Base-by-base conservation (phyloP, 805 yeast genomes). In the Lachancea lanzarotensis region DNA sequence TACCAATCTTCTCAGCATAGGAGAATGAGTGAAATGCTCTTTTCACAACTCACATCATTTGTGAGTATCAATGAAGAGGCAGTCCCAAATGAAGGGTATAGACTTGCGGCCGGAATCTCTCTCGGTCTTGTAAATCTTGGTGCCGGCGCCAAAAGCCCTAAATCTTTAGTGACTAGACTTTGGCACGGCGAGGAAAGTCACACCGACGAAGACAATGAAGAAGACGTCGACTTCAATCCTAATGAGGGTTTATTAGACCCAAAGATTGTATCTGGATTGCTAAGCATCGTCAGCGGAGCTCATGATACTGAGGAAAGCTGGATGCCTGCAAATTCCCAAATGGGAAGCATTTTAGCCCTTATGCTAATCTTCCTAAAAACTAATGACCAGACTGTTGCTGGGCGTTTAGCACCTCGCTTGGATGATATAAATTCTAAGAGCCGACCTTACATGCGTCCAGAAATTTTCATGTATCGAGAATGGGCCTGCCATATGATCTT, bases 41-140 rank as follows among this genome's bases (percentile, higher is more conserved):
- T 84, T 16, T 72, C 84, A 0, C 96, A 91, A 57, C 68, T 91
- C 1, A 73, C 73, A 19, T 52, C 63, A 2, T 49, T 56, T 32
- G 74, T 81, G 3, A 66, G 73, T 2, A 71, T 81, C 4, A 78
- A 78, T 48, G 90, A 81, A 35, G 72, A 71, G 42, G 48, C 68
- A 26, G 65, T 73, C 38, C 79, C 80, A 2, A 80, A 78, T 62
- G 96, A 90, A 62, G 84, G 90, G 1, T 91, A 90, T 55, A 68
- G 95, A 45, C 67, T 87, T 11, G 85, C 95, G 1, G 95, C 95
- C 1, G 98, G 98, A 0, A 76, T 91, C 35, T 79, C 95, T 0
- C 64, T 90, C 15, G 99, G 99, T 0, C 76, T 81, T 45, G 80
- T 89, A 13, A 89, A 90, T 55, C 62, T 89, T 26, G 96, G 95